Percentiles rank a stretch among this genome's conserved stretches.
Conservation (phyloP, 148 eudicot genomes). For the Vaccinium corymbosum region DNA sequence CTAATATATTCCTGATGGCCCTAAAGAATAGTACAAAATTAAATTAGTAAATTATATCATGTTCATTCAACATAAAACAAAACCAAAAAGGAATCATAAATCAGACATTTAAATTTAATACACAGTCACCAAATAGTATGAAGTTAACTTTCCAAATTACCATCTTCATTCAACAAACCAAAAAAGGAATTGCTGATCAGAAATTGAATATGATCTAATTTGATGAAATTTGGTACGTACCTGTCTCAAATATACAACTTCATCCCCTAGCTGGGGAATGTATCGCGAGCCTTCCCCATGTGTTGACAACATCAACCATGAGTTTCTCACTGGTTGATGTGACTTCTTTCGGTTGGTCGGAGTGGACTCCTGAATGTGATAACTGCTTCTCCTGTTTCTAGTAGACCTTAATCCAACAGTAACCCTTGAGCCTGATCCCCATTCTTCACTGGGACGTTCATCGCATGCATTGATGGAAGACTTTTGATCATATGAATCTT, state of each 20-base stretch:
- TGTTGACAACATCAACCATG: conserved; percentile 80
- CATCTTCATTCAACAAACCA: not conserved
- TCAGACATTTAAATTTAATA: not conserved
- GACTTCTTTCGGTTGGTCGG: conserved; percentile 53
- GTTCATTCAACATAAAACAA: not conserved
- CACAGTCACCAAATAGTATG: conserved; percentile 34
- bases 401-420: conserved; percentile 68
- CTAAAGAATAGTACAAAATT: conserved; percentile 33
- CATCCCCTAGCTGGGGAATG: conserved; percentile 88
- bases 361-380: conserved; percentile 46
- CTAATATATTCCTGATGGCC: conserved; percentile 77
- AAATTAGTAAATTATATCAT: not conserved
- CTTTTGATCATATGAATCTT: conserved; percentile 36
- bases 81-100: not conserved
- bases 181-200: not conserved
- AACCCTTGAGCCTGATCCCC: conserved; percentile 44
- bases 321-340: conserved; percentile 55
- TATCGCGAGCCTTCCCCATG: conserved; percentile 80
- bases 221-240: conserved; percentile 29
- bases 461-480: conserved; percentile 32
- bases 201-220: conserved; percentile 2
- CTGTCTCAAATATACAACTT: conserved; percentile 92
- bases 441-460: conserved; percentile 44
- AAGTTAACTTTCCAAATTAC: not conserved
- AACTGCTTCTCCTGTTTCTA: conserved; percentile 65